These are phyloP conservation scores for Chrysosporium keratinophilum DNA, from an alignment of 2,329 filamentous ascomycete genomes.

Conservation along the genomic window DNA sequence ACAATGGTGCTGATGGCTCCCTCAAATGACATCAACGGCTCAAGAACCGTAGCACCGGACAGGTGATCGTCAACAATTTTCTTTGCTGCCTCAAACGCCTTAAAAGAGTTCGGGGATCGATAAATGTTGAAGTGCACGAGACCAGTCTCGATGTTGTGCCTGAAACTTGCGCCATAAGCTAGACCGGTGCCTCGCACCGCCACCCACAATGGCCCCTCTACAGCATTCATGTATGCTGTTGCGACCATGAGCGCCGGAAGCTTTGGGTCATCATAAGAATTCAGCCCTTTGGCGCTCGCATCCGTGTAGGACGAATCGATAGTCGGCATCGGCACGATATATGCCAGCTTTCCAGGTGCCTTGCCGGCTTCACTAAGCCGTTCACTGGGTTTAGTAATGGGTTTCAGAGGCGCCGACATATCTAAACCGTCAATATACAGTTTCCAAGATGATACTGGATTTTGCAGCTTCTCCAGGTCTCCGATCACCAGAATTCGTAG, in stretches of 20 bases:
- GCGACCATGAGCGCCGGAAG: conserved; percentile 81
- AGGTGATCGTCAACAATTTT: conserved; percentile 65
- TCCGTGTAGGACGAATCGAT: conserved; percentile 87
- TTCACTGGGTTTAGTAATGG: conserved; percentile 58
- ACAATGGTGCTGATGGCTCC: conserved; percentile 87
- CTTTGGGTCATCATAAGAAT: conserved; percentile 63
- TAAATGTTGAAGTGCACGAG: conserved; percentile 77
- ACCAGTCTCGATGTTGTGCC: conserved; percentile 66
- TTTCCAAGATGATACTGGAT: conserved; percentile 73
- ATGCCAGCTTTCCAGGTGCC: conserved; percentile 62
- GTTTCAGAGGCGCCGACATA: conserved; percentile 47
- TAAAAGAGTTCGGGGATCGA: conserved; percentile 77
- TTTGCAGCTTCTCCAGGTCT: conserved; percentile 61
- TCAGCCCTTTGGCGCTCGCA: conserved; percentile 62
- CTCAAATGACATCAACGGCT: conserved; percentile 65
- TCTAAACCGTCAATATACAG: conserved; percentile 47
- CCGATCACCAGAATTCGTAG: conserved; percentile 76
- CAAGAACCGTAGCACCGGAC: conserved; percentile 59
- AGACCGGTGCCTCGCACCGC: conserved; percentile 86
- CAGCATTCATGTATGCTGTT: conserved; percentile 78
- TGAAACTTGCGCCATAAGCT: conserved; percentile 78
- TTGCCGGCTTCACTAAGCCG: conserved; percentile 67
- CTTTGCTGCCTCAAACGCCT: conserved; percentile 69
- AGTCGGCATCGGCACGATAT: conserved; percentile 80
- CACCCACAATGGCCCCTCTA: conserved; percentile 90